Evolutionary conservation across 1,139 yeast species (phyloP).

Genomic region (Taphrina betulina): DNA sequence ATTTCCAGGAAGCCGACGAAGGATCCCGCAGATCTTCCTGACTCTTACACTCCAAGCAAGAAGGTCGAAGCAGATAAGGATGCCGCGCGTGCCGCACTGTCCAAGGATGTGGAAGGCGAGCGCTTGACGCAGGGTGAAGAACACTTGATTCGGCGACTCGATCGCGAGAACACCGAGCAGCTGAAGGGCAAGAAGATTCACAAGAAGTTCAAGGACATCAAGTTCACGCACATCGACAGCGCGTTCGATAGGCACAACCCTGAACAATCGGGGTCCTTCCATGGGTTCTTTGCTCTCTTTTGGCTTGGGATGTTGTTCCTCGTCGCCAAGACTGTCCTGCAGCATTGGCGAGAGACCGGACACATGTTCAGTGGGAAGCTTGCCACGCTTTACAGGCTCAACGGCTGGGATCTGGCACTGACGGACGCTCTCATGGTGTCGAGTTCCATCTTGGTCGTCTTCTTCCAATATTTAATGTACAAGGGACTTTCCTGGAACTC

Average conservation of each 20-base stretch:
- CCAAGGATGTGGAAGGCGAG: constrained; percentile 1
- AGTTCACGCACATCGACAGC: constrained; percentile 20
- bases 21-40: constrained; percentile 20
- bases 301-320: constrained; percentile 32
- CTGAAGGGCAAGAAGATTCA: constrained; percentile 13
- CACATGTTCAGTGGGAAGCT: constrained; percentile 22
- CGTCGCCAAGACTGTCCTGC: constrained; percentile 27
- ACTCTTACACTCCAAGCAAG: background rate
- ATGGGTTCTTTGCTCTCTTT: constrained; percentile 31
- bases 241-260: constrained; percentile 30
- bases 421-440: constrained; percentile 40
- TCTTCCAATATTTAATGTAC: constrained; percentile 52
- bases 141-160: background rate
- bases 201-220: constrained; percentile 19
- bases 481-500: constrained; percentile 51
- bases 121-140: constrained; percentile 4
- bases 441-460: constrained; percentile 54
- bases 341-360: constrained; percentile 33
- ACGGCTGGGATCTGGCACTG: constrained; percentile 23
- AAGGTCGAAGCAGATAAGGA: background rate
- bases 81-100: background rate
- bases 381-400: constrained; percentile 18
- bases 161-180: constrained; percentile 6
- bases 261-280: constrained; percentile 20
- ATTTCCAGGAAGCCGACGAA: constrained; percentile 31